Evolutionary conservation across 257 asterid species (phyloP), one percentile per base, ranked within the genome.

Genomic region (Petunia secreta): DNA sequence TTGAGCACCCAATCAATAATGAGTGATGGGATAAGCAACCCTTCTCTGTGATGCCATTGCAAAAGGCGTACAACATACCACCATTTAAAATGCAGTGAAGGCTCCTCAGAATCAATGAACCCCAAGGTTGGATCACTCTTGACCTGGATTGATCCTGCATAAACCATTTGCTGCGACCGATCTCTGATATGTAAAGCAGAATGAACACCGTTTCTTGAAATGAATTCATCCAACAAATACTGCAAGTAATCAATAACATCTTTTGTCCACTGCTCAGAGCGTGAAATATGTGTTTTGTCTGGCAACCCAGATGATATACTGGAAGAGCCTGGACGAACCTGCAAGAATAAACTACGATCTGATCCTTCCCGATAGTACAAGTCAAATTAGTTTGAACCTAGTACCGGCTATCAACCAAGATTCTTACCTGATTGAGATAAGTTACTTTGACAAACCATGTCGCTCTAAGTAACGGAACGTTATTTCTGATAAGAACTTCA

Each of bases 201-300:
- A 80, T 91, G 92, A 80, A 90, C 82, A 84, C 80, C 87, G 84
- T 91, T 94, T 89, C 91, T 91, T 66, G 90, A 54, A 57, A 90
- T 84, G 87, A 91, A 91, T 84, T 96, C 99, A 85, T 91, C 98
- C 94, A 96, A 86, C 53, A 96, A 90, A 83, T 78, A 63, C 89
- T 94, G 99, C 90, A 96, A 89, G 87, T 94, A 96, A 83, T 94
- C 98, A 82, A 94, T 84, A 81, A 92, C 83, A 86, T 96, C 99
- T 91, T 91, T 94, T 69, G 99, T 96, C 98, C 99, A 96, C 86
- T 89, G 98, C 85, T 96, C 98, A 44, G 98, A 92, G 65, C 98
- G 97, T 53, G 92, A 84, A 84, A 90, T 74, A 82, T 92, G 97
- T 65, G 87, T 86, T 91, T 90, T 96, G 84, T 96, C 97, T 65